A percentile compares a stretch with the other conserved stretches of the same genome.
Evolutionary conservation across 495 filamentous ascomycete species (phyloP).

Genomic region (Chaetomium tenue): DNA sequence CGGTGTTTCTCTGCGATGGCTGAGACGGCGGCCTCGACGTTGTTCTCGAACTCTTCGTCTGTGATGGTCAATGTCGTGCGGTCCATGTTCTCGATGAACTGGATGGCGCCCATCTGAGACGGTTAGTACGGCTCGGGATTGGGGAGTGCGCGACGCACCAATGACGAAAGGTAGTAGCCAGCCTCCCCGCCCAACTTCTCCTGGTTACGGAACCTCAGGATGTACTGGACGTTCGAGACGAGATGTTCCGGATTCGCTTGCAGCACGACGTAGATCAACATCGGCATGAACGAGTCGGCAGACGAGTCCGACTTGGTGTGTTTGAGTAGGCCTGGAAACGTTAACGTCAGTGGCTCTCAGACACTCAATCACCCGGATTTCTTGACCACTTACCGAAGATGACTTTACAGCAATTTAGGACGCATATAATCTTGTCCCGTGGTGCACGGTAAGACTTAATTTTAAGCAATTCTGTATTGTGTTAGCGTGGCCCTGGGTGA

Average conservation of each 20-base stretch:
- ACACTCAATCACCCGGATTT: background rate
- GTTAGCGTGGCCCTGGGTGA: slow-evolving; percentile 30
- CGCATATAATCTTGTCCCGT: slow-evolving; percentile 96
- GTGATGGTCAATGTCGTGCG: slow-evolving; percentile 89
- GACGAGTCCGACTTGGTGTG: slow-evolving; percentile 92
- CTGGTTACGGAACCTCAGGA: slow-evolving; percentile 92
- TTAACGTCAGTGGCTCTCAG: slow-evolving; percentile 20
- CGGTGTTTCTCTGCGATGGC: slow-evolving; percentile 88
- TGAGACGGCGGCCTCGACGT: slow-evolving; percentile 95
- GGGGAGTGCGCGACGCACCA: slow-evolving; percentile 54
- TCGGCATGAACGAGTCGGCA: slow-evolving; percentile 91
- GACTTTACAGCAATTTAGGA: slow-evolving; percentile 98
- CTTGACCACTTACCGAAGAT: slow-evolving; percentile 74
- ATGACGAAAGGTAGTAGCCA: slow-evolving; percentile 95
- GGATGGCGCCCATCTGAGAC: slow-evolving; percentile 84
- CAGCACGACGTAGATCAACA: slow-evolving; percentile 93
- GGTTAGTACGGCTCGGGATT: slow-evolving; percentile 18
- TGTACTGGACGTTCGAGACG: slow-evolving; percentile 97
- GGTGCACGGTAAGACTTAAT: slow-evolving; percentile 95
- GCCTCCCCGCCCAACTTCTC: slow-evolving; percentile 96
- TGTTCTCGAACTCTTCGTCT: slow-evolving; percentile 90
- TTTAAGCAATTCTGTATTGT: slow-evolving; percentile 73
- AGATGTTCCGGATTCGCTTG: slow-evolving; percentile 92
- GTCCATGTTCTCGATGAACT: slow-evolving; percentile 96
- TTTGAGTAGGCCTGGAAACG: slow-evolving; percentile 68